phyloP scores from a whole-genome alignment of 78 protist genomes.

The Neovahlkampfia damariscottae region DNA sequence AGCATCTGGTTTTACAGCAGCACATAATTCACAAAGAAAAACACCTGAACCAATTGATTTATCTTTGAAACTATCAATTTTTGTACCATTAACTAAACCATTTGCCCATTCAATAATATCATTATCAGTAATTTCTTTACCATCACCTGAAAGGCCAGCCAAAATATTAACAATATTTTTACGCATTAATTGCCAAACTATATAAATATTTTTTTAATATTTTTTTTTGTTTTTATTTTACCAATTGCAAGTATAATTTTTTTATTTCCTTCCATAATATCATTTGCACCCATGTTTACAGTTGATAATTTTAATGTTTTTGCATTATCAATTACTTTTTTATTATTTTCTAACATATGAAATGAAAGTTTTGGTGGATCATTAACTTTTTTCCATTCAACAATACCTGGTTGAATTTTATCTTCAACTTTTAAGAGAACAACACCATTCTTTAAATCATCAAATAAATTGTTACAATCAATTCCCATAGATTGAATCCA shows the following conservation, averaged over 20 bases:
- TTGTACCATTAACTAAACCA: conserved; percentile 1
- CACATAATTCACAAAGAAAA: conserved; percentile 60
- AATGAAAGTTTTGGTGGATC: conserved; percentile 29
- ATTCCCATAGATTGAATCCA: conserved; percentile 90
- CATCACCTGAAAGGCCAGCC: conserved; percentile 14
- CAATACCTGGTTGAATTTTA: conserved; percentile 73
- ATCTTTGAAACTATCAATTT: conserved; percentile 56
- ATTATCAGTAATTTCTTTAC: conserved; percentile 52
- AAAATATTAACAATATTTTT: conserved; percentile 35
- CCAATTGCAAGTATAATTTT: conserved; percentile 58
- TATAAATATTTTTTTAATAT: too few relatives aligned
- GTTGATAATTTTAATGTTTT: conserved; percentile 33
- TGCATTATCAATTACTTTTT: conserved; percentile 58
- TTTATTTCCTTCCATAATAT: conserved; percentile 65
- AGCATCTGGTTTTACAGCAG: conserved; percentile 53
- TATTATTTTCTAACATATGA: conserved; percentile 68
- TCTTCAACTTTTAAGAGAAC: conserved; percentile 73
- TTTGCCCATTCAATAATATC: conserved; percentile 65
- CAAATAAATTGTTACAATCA: conserved; percentile 63
- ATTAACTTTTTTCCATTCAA: conserved; percentile 50
- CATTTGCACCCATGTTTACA: conserved; percentile 69
- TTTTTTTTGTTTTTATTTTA: too few relatives aligned
- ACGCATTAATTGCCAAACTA: conserved; percentile 77
- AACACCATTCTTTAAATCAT: conserved; percentile 71
- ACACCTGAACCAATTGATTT: conserved; percentile 18